A percentile compares a stretch with the other conserved stretches of the same genome.
Conservation (phyloP, 768 basidiomycete genomes). For the Agaricus sinodeliciosus region DNA sequence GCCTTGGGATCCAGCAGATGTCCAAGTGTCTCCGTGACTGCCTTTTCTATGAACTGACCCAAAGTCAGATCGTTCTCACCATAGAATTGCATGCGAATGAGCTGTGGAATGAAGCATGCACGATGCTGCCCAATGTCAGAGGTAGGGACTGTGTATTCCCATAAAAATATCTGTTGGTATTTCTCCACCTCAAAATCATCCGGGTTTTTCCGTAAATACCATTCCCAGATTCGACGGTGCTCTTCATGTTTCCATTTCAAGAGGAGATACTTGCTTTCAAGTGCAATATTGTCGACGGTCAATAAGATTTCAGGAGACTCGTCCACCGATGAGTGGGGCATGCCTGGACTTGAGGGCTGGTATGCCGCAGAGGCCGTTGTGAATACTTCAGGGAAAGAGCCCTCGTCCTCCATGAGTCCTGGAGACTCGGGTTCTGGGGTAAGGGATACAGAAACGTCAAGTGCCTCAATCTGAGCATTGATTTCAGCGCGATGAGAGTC, state of each 20-base stretch:
- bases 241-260: slow-evolving; percentile 81
- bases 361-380: slow-evolving; percentile 8
- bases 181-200: slow-evolving; percentile 89
- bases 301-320: slow-evolving; percentile 38
- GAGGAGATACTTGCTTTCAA: slow-evolving; percentile 65
- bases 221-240: slow-evolving; percentile 88
- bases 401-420: slow-evolving; percentile 22
- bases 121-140: slow-evolving; percentile 61
- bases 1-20: slow-evolving; percentile 71
- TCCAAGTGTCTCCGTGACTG: slow-evolving; percentile 58
- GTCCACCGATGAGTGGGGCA: background rate
- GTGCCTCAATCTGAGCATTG: slow-evolving; percentile 61
- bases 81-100: slow-evolving; percentile 82
- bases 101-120: slow-evolving; percentile 68
- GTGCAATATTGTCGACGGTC: slow-evolving; percentile 59
- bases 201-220: slow-evolving; percentile 82
- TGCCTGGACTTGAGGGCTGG: background rate
- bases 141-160: slow-evolving; percentile 75
- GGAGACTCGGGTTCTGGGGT: slow-evolving; percentile 28
- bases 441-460: slow-evolving; percentile 27
- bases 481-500: slow-evolving; percentile 39
- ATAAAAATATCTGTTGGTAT: slow-evolving; percentile 82
- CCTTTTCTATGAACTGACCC: slow-evolving; percentile 86
- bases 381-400: slow-evolving; percentile 22
- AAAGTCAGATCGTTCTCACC: slow-evolving; percentile 89